A percentile compares a stretch with the other conserved stretches of the same genome.
phyloP scores from a whole-genome alignment of 495 filamentous ascomycete species.

The Hypoxylon fuscum region DNA sequence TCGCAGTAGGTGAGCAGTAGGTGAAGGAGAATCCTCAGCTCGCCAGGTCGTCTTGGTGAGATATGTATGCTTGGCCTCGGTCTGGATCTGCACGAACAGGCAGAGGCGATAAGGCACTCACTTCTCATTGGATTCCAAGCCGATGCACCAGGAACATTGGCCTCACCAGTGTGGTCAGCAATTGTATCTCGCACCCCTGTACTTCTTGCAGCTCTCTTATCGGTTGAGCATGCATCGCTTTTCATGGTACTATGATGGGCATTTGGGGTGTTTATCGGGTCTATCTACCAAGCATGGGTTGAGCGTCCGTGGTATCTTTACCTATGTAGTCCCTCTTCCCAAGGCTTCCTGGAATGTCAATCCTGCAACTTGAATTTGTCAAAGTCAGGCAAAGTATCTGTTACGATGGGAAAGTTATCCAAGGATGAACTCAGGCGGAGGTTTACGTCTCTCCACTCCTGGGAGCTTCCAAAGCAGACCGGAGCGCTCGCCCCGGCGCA shows the following conservation, averaged over 20 bases:
- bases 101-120: conserved; percentile 30
- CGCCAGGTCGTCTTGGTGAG: too few species aligned
- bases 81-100: conserved; percentile 6
- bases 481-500: conserved; percentile 57
- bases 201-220: conserved; percentile 20
- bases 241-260: conserved; percentile 11
- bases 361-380: neutral
- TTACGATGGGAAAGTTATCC: conserved; percentile 22
- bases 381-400: neutral
- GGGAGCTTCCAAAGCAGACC: conserved; percentile 60
- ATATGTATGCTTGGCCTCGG: neutral
- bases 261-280: conserved; percentile 2
- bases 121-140: conserved; percentile 33
- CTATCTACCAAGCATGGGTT: conserved; percentile 9
- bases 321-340: neutral
- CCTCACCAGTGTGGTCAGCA: neutral
- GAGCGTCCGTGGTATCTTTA: neutral
- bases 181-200: conserved; percentile 22
- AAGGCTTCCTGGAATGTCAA: neutral
- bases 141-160: conserved; percentile 11
- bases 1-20: too few species aligned
- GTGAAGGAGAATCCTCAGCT: too few species aligned
- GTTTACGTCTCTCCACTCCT: conserved; percentile 52
- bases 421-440: conserved; percentile 45
- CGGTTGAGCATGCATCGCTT: neutral